Conservation (phyloP, 176 grass and related monocot species). For the sorghum (Sorghum bicolor) region Sorghum_bicolor_NCBIv3 NC_012871.2:60817001-60817500, state of each 20-base stretch:
- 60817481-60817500: conserved; percentile 54
- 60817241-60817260: conserved; percentile 1
- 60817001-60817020: conserved; percentile 89
- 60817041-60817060: conserved; percentile 63
- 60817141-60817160: conserved; percentile 7
- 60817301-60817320: neutral
- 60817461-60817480: conserved; percentile 62
- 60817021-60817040: conserved; percentile 72
- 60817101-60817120: conserved; percentile 43
- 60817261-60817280: conserved; percentile 12
- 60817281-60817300: conserved; percentile 17
- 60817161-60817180: neutral
- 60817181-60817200: neutral
- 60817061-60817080: conserved; percentile 56
- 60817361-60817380: conserved; percentile 94
- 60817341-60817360: conserved; percentile 80
- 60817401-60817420: conserved; percentile 87
- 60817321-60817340: neutral
- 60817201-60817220: neutral
- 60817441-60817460: conserved; percentile 93
- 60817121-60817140: neutral
- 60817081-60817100: conserved; percentile 74
- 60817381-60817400: conserved; percentile 69
- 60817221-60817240: conserved; percentile 22
- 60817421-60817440: conserved; percentile 84